Evolutionary conservation across 1,284 basidiomycete genomes (phyloP).

Genomic region (Gastroboletus turbinatus): DNA sequence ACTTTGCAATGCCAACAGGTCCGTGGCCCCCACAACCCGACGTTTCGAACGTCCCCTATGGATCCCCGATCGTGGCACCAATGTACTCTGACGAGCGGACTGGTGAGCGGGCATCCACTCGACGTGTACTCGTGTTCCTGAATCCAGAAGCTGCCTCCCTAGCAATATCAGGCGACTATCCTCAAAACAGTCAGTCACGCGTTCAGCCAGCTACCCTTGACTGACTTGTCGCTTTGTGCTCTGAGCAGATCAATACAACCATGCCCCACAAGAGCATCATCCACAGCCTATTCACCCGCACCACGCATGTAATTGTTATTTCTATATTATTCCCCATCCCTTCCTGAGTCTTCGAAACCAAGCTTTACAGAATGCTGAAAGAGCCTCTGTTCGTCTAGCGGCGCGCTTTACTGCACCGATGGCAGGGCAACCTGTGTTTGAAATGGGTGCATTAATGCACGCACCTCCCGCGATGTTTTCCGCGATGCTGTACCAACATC

Average conservation of each 20-base stretch:
- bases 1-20: conserved; percentile 25
- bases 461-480: conserved; percentile 30
- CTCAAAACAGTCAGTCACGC: conserved; percentile 34
- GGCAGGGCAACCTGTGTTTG: conserved; percentile 36
- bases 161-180: conserved; percentile 32
- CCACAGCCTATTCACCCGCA: conserved; percentile 30
- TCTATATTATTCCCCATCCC: conserved; percentile 6
- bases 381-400: conserved; percentile 55
- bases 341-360: conserved; percentile 25
- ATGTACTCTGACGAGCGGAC: conserved; percentile 48
- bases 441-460: conserved; percentile 36
- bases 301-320: conserved; percentile 35
- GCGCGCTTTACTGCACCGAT: conserved; percentile 45
- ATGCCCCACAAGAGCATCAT: conserved; percentile 33
- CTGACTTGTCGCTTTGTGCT: conserved; percentile 17
- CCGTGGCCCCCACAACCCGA: conserved; percentile 33
- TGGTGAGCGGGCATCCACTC: conserved; percentile 33
- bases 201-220: neutral
- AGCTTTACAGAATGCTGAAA: conserved; percentile 52
- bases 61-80: conserved; percentile 37
- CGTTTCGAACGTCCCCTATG: conserved; percentile 34
- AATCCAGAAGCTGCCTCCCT: conserved; percentile 21
- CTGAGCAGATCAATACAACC: conserved; percentile 30
- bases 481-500: conserved; percentile 33
- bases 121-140: conserved; percentile 7